Conservation (phyloP, 1,284 basidiomycete genomes). For the Ceratobasidium sp. region DNA sequence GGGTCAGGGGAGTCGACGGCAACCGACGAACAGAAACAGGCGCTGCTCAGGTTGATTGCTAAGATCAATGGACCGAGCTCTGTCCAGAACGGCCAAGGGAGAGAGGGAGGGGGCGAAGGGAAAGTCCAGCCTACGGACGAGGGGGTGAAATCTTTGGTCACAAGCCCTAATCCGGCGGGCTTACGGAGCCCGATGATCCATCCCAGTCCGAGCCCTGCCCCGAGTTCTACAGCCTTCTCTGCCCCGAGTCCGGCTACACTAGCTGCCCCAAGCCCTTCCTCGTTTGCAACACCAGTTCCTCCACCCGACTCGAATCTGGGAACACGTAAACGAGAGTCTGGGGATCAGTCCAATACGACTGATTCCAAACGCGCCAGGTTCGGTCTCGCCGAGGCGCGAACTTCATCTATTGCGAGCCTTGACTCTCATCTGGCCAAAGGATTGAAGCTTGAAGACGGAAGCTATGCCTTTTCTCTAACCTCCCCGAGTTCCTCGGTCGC, state of each 20-base stretch:
- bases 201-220: neutral
- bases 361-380: conserved; percentile 10
- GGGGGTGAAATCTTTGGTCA: neutral
- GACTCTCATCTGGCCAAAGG: conserved; percentile 1
- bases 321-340: conserved; percentile 25
- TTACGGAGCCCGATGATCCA: neutral
- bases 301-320: conserved; percentile 14
- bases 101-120: conserved; percentile 3
- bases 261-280: conserved; percentile 9
- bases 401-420: neutral
- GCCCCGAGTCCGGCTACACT: conserved; percentile 19
- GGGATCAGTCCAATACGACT: neutral
- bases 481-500: conserved; percentile 8
- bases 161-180: neutral
- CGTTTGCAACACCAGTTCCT: conserved; percentile 12
- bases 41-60: conserved; percentile 3
- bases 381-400: neutral
- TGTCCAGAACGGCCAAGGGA: neutral
- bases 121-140: neutral
- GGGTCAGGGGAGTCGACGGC: neutral
- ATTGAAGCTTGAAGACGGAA: conserved; percentile 2
- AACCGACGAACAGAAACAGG: conserved; percentile 21
- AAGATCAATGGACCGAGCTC: neutral
- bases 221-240: neutral
- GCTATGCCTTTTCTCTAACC: neutral